Evolutionary conservation across 148 eudicot genomes (phyloP).

Genomic region (Diospyros kaki): DNA sequence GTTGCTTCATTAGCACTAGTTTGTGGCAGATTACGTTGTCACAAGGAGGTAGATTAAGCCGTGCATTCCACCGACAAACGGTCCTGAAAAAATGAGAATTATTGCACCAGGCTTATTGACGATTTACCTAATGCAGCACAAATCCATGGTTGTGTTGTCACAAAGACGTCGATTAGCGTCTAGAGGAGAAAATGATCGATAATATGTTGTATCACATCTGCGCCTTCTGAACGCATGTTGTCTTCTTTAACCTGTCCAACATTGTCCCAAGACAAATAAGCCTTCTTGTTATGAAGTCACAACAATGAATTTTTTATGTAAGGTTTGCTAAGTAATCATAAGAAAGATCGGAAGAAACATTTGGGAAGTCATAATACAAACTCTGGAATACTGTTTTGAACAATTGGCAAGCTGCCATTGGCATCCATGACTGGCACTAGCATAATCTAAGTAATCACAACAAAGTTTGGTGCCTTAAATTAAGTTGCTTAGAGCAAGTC

Average conservation of each 20-base stretch:
- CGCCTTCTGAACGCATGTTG: slow-evolving; percentile 70
- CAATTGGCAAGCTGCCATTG: background rate
- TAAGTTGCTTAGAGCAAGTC: background rate
- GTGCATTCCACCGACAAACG: too few relatives aligned
- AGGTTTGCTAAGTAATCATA: too few relatives aligned
- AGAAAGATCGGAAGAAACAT: background rate
- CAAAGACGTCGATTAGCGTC: background rate
- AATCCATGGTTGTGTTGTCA: background rate
- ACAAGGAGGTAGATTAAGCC: background rate
- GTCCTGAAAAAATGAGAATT: background rate
- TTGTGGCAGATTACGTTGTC: too few relatives aligned
- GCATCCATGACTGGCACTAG: background rate
- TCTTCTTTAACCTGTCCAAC: slow-evolving; percentile 73
- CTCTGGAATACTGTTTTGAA: background rate
- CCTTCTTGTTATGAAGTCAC: background rate
- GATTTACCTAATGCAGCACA: slow-evolving; percentile 5
- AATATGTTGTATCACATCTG: slow-evolving; percentile 91
- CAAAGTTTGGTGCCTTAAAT: too few relatives aligned
- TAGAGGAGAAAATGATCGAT: slow-evolving; percentile 77
- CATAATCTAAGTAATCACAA: too few relatives aligned
- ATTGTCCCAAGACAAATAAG: background rate
- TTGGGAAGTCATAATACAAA: background rate
- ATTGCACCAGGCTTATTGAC: background rate
- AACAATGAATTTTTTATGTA: too few relatives aligned
- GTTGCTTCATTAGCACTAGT: background rate